Evolutionary conservation across 371 early-diverging fungal genomes (phyloP).

Genomic region (Apophysomyces variabilis): DNA sequence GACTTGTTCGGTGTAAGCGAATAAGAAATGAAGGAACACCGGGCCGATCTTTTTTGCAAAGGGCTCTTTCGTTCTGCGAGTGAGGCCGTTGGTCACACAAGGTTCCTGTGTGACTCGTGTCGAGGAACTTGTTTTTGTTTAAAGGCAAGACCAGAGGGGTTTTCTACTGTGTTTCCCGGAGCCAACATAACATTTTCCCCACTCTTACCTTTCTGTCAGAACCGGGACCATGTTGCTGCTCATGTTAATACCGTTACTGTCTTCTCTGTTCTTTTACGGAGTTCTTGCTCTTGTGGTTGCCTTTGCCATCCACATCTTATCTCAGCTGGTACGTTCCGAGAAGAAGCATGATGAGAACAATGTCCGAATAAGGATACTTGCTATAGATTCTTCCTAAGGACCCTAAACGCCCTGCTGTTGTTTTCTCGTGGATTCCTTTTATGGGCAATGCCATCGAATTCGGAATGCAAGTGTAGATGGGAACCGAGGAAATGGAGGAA

Average conservation of each 20-base stretch:
- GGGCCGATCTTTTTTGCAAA: neutral
- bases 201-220: neutral
- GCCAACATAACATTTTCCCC: neutral
- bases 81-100: constrained; percentile 4
- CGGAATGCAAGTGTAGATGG: constrained; percentile 64
- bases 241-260: neutral
- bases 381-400: constrained; percentile 53
- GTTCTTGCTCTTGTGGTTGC: constrained; percentile 34
- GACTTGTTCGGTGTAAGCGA: no score
- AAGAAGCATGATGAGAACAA: constrained; percentile 7
- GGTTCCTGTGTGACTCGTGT: constrained; percentile 10
- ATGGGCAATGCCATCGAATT: constrained; percentile 89
- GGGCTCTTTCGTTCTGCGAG: neutral
- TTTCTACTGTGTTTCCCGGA: neutral
- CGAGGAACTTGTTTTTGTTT: constrained; percentile 8
- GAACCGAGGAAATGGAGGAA: neutral
- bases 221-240: constrained; percentile 1
- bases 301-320: constrained; percentile 45
- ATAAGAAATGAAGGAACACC: no score
- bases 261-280: constrained; percentile 30
- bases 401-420: constrained; percentile 80
- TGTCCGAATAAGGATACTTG: neutral
- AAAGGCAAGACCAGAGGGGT: neutral
- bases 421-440: constrained; percentile 89
- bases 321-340: constrained; percentile 43